phyloP scores from a whole-genome alignment of 352 stramenopile genomes.

The Phytophthora europaea region DNA sequence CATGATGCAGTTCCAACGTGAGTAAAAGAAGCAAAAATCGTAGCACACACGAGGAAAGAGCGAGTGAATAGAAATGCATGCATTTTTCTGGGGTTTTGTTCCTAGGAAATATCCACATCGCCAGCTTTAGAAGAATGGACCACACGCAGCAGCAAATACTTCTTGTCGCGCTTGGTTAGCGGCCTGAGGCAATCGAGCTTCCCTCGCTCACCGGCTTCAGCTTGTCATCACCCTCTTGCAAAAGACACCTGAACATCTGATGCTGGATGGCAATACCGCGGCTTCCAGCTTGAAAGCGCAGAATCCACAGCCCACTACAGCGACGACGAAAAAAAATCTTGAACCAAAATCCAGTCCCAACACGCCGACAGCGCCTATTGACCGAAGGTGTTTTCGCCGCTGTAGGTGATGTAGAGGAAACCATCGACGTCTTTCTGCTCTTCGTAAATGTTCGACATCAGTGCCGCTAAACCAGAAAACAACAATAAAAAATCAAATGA shows the following conservation, averaged over 20 bases:
- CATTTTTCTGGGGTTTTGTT: slow-evolving; percentile 49
- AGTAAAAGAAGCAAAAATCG: background rate
- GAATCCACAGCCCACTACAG: slow-evolving; percentile 13
- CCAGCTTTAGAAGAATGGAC: slow-evolving; percentile 44
- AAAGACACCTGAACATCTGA: slow-evolving; percentile 10
- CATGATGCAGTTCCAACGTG: slow-evolving; percentile 52
- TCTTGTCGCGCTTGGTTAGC: slow-evolving; percentile 31
- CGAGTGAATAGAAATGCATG: slow-evolving; percentile 47
- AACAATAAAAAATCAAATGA: slow-evolving; percentile 13
- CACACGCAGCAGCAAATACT: slow-evolving; percentile 42
- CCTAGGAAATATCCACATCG: slow-evolving; percentile 47
- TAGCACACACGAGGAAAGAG: background rate
- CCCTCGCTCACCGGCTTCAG: slow-evolving; percentile 6
- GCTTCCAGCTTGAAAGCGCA: slow-evolving; percentile 13
- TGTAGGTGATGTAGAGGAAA: slow-evolving; percentile 99
- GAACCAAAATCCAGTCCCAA: slow-evolving; percentile 47
- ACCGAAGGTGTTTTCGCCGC: slow-evolving; percentile 99
- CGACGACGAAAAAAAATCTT: slow-evolving; percentile 40
- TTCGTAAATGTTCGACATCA: slow-evolving; percentile 99
- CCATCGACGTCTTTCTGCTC: slow-evolving; percentile 99
- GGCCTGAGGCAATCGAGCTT: slow-evolving; percentile 12
- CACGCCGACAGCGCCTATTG: slow-evolving; percentile 48
- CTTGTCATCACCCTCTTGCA: slow-evolving; percentile 6
- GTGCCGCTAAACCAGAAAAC: slow-evolving; percentile 68
- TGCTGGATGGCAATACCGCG: slow-evolving; percentile 12